Evolutionary conservation across 2,329 filamentous ascomycete species (phyloP), one percentile per base, ranked within the genome.

Genomic region (Torrubiella hemipterigena): DNA sequence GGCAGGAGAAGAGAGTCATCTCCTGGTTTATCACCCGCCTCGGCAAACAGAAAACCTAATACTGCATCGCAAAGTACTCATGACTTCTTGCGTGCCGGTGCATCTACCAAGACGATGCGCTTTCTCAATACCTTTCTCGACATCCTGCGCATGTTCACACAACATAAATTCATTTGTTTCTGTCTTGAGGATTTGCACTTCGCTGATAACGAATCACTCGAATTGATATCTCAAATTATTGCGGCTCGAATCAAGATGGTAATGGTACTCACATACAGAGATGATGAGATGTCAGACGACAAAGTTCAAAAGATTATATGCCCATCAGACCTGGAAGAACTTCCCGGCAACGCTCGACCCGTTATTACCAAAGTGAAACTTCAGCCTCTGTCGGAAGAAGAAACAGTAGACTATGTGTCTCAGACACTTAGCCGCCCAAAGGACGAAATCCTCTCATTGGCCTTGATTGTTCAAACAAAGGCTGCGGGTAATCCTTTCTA

Each of bases 171-270:
- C 45, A 86, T 94, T 32, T 93, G 84, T 47, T 77, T 94, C 43
- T 86, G 78, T 44, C 58, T 95, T 17, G 89, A 95, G 47, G 89
- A 95, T 52, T 59, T 95, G 19, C 86, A 95, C 45, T 91, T 85
- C 52, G 85, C 86, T 6, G 89, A 95, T 48, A 73, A 81, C 17
- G 89, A 95, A 52, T 91, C 81, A 11, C 59, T 91, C 29, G 84
- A 93, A 35, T 63, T 95, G 31, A 78, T 95, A 23, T 71, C 78
- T 12, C 79, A 86, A 45, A 85, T 95, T 31, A 74, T 93, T 33
- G 67, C 69, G 30, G 76, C 80, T 2, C 79, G 80, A 40, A 73
- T 95, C 38, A 84, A 81, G 14, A 80, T 94, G 59, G 75, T 89
- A 14, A 65, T 93, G 18, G 76, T 93, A 32, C 61, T 94, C 31